phyloP scores from a whole-genome alignment of 176 grass and related monocot species.

The Chrysopogon serrulatus region DNA sequence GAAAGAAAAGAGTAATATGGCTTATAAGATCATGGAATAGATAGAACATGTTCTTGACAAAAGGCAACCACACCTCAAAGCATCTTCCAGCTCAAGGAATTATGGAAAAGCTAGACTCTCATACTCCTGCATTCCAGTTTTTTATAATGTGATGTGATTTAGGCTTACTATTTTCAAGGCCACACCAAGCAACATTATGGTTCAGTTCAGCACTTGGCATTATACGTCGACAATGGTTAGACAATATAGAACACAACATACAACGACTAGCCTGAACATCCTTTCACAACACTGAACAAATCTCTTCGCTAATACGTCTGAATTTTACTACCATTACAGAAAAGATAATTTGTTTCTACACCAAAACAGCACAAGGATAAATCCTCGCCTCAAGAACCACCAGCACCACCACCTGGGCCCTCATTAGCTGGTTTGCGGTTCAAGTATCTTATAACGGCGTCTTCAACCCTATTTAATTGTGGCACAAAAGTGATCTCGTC shows the following conservation, averaged over 20 bases:
- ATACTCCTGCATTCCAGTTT: background rate
- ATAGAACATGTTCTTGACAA: background rate
- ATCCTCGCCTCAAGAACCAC: slow-evolving; percentile 40
- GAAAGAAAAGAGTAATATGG: background rate
- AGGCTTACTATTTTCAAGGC: background rate
- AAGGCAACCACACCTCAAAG: background rate
- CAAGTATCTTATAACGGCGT: slow-evolving; percentile 91
- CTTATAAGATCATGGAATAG: background rate
- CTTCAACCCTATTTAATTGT: slow-evolving; percentile 67
- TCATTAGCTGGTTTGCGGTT: slow-evolving; percentile 83
- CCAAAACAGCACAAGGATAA: slow-evolving; percentile 22
- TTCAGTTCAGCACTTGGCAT: slow-evolving; percentile 22
- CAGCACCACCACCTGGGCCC: slow-evolving; percentile 47
- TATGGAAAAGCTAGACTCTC: background rate
- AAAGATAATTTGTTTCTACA: slow-evolving; percentile 38
- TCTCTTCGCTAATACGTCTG: slow-evolving; percentile 15
- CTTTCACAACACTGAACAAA: slow-evolving; percentile 27
- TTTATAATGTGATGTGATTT: background rate
- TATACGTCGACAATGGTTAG: slow-evolving; percentile 6
- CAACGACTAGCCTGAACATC: slow-evolving; percentile 11
- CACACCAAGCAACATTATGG: background rate
- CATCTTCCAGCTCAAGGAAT: background rate
- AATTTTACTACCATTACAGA: slow-evolving; percentile 34
- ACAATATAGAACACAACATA: slow-evolving; percentile 27
- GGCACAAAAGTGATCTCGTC: slow-evolving; percentile 21